These are phyloP conservation scores for Skeletonema menzelii DNA, from an alignment of 108 stramenopile species.

Conservation along the genomic window DNA sequence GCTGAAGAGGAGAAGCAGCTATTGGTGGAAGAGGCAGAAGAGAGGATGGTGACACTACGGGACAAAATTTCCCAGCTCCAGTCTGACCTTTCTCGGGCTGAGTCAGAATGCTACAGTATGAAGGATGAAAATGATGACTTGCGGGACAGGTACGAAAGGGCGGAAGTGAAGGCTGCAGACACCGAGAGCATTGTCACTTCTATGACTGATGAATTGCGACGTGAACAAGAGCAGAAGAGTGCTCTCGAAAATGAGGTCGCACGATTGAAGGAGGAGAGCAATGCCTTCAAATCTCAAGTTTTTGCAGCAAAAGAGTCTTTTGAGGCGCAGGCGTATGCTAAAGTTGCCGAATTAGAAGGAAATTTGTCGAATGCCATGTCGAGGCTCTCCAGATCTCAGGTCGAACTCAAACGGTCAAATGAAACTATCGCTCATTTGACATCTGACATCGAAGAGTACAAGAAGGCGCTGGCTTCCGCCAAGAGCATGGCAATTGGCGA, in stretches of 20 bases:
- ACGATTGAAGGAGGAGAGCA: slow-evolving; percentile 24
- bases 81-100: slow-evolving; percentile 48
- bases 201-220: slow-evolving; percentile 34
- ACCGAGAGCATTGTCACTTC: slow-evolving; percentile 20
- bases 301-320: slow-evolving; percentile 40
- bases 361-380: slow-evolving; percentile 30
- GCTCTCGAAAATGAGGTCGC: slow-evolving; percentile 24
- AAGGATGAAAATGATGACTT: slow-evolving; percentile 61
- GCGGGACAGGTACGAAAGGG: slow-evolving; percentile 44
- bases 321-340: slow-evolving; percentile 36
- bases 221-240: slow-evolving; percentile 21
- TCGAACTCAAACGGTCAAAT: slow-evolving; percentile 26
- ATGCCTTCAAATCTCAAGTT: slow-evolving; percentile 37
- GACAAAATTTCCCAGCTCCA: slow-evolving; percentile 40
- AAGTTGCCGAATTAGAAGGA: slow-evolving; percentile 18
- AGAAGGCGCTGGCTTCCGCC: slow-evolving; percentile 24
- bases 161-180: slow-evolving; percentile 33
- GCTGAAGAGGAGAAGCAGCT: slow-evolving; percentile 76
- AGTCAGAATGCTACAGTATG: slow-evolving; percentile 62
- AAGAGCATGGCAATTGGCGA: slow-evolving; percentile 18
- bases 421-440: slow-evolving; percentile 39
- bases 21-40: slow-evolving; percentile 71
- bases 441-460: slow-evolving; percentile 41
- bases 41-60: slow-evolving; percentile 51
- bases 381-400: slow-evolving; percentile 23